Conservation (phyloP, 495 filamentous ascomycete genomes). For the Penicillium paxilli region DNA sequence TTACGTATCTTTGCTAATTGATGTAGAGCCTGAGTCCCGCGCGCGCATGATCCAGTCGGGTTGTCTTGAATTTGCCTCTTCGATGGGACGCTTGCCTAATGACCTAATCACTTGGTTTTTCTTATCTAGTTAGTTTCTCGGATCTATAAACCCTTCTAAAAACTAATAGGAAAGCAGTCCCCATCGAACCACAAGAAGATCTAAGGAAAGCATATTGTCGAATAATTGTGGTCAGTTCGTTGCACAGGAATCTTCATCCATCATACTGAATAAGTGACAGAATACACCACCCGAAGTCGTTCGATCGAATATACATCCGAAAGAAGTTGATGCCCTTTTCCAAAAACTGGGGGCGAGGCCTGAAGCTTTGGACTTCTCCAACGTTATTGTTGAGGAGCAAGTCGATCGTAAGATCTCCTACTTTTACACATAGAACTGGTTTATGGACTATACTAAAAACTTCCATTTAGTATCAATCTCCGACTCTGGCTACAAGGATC, state of each 20-base stretch:
- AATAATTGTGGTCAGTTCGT: conserved; percentile 43
- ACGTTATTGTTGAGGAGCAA: conserved; percentile 25
- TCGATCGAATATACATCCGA: conserved; percentile 27
- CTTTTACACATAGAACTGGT: neutral
- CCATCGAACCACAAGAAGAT: conserved; percentile 57
- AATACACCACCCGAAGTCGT: conserved; percentile 20
- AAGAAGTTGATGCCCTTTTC: conserved; percentile 37
- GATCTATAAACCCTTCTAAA: neutral
- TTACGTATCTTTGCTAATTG: conserved; percentile 6
- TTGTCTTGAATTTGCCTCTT: conserved; percentile 59
- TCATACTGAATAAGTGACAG: conserved; percentile 14
- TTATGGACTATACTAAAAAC: neutral
- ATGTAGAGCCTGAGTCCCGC: conserved; percentile 47
- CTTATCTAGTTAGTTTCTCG: conserved; percentile 42
- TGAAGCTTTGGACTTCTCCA: conserved; percentile 27
- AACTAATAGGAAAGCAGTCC: conserved; percentile 36
- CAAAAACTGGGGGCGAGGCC: conserved; percentile 30
- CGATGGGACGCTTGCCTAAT: conserved; percentile 59
- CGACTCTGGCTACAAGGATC: conserved; percentile 4
- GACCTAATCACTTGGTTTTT: conserved; percentile 75
- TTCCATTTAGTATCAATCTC: neutral
- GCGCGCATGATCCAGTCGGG: conserved; percentile 69
- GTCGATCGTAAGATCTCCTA: conserved; percentile 21
- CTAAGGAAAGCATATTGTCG: conserved; percentile 66
- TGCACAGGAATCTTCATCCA: neutral